Base-by-base conservation (phyloP, 306 rosid genomes). In the Cercis canadensis region DNA sequence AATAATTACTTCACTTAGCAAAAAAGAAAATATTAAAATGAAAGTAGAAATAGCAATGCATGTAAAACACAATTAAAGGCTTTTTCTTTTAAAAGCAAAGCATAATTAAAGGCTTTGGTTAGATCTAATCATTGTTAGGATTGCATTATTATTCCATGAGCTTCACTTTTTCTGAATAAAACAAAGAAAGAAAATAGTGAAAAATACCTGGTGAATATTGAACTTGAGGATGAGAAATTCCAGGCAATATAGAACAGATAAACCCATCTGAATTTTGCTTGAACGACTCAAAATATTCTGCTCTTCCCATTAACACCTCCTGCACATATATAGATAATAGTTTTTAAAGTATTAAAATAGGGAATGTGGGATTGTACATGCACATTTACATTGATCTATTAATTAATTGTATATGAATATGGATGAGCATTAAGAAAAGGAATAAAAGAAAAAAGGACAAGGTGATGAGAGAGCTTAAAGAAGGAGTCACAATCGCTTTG, bases 251-350 rank as follows among this genome's bases (percentile, higher is more conserved):
- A 11, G 99, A 87, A 69, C 97, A 91, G 50, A 94, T 94, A 72
- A 94, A 94, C 41, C 11, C 95, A 81, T 94, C 97, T 5, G 99
- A 97, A 43, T 94, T 94, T 62, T 79, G 94, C 77, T 73, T 83
- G 82, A 94, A 94, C 4, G 98, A 94, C 13, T 81, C 70, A 69
- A 90, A 90, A 71, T 90, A 94, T 18, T 86, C 86, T 34, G 96
- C 99, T 82, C 72, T 91, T 56, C 99, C 96, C 96, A 86, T 94
- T 59, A 94, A 67, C 74, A 91, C 99, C 76, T 94, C 99, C 99
- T 94, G 86, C 50, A n/a, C n/a, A n/a, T n/a, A n/a, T n/a, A n/a
- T n/a, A n/a, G n/a, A n/a, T n/a, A n/a, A n/a, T n/a, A n/a, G n/a
- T n/a, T 24, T 24, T 24, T 24, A 24, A 24, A 3, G 29, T 24